Base-by-base conservation (phyloP, 2,329 filamentous ascomycete genomes). In the Aspergillus cejpii region DNA sequence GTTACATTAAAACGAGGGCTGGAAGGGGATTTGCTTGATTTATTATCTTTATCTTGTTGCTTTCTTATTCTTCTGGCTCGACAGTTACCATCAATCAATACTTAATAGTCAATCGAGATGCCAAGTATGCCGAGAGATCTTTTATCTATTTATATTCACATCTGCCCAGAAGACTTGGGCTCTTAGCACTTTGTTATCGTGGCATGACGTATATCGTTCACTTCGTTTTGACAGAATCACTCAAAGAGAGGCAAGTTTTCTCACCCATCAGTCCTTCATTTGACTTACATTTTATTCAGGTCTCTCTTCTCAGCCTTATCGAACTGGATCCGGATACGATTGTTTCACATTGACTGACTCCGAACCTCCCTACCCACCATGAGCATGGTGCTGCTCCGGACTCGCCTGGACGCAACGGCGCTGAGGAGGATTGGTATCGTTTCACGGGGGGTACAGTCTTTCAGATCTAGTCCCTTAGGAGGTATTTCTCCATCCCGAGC, bases 301-400 rank as follows among this genome's bases (percentile, higher is more conserved):
- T 27, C 29, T 29, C 17, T 34, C 39, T 15, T 24, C 34, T 19
- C 28, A 2, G 5, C 11, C 12, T 12, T 5, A 12, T 21, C 8
- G n/a, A 10, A 11, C 10, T 17, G 5, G 3, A 34, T 34, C 17
- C 8, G 10, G 15, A 11, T 19, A 12, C 10, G 14, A 19, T 36
- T 8, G n/a, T 33, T 7, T 12, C 17, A 24, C 8, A 26, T 41
- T 14, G 14, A 26, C n/a, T 17, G 17, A 26, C 12, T 26, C n/a
- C 12, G 37, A 17, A 11, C 20, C 23, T 39, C 14, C 14, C 33
- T 45, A 12, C 45, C 36, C 40, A 52, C 51, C 44, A 63, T 66
- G 60, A 62, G 58, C 54, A 58, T 60, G 49, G 55, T 53, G 49
- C 54, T 66, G 45, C 54, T 58, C 48, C 58, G 58, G 56, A 52